phyloP scores from a whole-genome alignment of 2,329 filamentous ascomycete species.

The Phialemonium atrogriseum region DNA sequence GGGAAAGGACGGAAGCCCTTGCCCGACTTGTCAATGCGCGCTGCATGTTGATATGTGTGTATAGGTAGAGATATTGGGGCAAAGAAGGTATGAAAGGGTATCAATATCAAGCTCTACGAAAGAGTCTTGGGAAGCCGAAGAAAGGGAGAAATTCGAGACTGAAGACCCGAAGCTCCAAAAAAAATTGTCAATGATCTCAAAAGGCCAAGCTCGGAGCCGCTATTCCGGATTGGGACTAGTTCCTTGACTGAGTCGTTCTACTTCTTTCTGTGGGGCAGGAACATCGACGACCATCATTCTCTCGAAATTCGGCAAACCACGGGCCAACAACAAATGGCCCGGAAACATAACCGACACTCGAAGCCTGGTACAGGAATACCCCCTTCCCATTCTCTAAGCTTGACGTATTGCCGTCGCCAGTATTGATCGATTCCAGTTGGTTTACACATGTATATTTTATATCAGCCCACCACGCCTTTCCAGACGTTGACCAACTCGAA shows the following conservation, averaged over 20 bases:
- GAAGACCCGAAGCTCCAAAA: slow-evolving; percentile 2
- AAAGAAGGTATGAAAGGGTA: slow-evolving; percentile 18
- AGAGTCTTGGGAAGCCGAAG: not conserved
- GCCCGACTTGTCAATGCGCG: slow-evolving; percentile 79
- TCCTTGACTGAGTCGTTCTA: slow-evolving; percentile 7
- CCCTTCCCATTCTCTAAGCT: no score
- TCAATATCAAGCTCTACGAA: slow-evolving; percentile 9
- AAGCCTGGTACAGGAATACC: no score
- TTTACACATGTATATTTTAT: no score
- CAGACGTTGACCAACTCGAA: no score
- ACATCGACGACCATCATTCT: no score
- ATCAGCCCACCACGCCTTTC: no score
- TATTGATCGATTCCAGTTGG: no score
- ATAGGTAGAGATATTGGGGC: slow-evolving; percentile 19
- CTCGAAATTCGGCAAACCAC: no score
- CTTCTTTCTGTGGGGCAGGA: slow-evolving; percentile 11
- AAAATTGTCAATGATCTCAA: slow-evolving; percentile 11
- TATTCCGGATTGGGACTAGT: slow-evolving; percentile 12
- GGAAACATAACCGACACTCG: no score
- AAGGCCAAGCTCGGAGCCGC: slow-evolving; percentile 11
- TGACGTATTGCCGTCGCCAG: no score
- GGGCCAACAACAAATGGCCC: no score
- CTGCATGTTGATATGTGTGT: slow-evolving; percentile 65
- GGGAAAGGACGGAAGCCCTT: slow-evolving; percentile 69
- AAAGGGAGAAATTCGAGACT: slow-evolving; percentile 7